Conservation (phyloP, 805 yeast species). For the Candida ficus region DNA sequence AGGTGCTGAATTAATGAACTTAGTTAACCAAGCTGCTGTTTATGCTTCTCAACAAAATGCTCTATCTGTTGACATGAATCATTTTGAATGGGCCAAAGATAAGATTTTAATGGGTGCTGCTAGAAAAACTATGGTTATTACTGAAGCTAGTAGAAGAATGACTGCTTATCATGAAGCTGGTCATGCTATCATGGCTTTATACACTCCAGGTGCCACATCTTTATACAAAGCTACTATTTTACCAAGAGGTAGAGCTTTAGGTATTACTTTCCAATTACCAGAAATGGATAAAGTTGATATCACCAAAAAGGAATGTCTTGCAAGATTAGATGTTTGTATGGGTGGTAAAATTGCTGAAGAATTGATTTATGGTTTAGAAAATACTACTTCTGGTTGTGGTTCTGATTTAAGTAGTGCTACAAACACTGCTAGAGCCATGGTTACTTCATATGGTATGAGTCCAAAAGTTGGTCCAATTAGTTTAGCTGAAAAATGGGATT, state of each 20-base stretch:
- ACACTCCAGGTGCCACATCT: constrained; percentile 89
- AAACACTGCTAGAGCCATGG: constrained; percentile 92
- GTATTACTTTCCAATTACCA: constrained; percentile 95
- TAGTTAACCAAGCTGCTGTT: constrained; percentile 97
- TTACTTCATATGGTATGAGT: constrained; percentile 94
- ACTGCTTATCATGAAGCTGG: constrained; percentile 99
- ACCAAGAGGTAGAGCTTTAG: constrained; percentile 95
- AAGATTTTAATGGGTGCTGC: constrained; percentile 98
- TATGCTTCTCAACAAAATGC: constrained; percentile 94
- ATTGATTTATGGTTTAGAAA: constrained; percentile 81
- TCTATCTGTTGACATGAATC: constrained; percentile 80
- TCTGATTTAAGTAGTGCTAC: constrained; percentile 90
- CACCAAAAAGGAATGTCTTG: constrained; percentile 83
- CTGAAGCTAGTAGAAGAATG: constrained; percentile 88
- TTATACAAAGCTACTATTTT: constrained; percentile 94
- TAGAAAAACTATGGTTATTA: constrained; percentile 93
- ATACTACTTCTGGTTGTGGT: constrained; percentile 94
- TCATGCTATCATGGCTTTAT: constrained; percentile 97
- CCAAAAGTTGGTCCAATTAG: constrained; percentile 89
- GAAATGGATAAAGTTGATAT: constrained; percentile 97
- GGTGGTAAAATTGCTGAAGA: constrained; percentile 99
- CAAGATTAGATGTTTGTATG: constrained; percentile 95
- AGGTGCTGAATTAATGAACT: constrained; percentile 96
- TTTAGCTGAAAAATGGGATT: constrained; percentile 86
- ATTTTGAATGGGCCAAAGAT: constrained; percentile 99